Evolutionary conservation across 2,329 filamentous ascomycete species (phyloP).

Genomic region (Pezicula rhizophila): DNA sequence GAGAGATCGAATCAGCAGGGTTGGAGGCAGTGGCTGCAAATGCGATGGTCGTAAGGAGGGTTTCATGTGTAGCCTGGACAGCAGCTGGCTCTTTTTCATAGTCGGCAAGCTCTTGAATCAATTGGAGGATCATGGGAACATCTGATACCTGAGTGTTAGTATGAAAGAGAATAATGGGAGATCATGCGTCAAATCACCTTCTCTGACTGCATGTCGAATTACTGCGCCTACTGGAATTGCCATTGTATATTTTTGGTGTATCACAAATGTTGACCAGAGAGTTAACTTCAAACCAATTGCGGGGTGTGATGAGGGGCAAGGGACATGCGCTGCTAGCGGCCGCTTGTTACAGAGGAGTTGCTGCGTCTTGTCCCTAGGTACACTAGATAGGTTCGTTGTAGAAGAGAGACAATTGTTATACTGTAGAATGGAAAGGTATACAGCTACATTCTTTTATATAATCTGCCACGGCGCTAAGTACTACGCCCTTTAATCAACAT

Average conservation of each 20-base stretch:
- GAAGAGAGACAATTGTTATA: no score
- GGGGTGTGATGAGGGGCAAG: background rate
- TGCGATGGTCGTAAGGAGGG: conserved; percentile 68
- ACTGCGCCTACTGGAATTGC: conserved; percentile 1
- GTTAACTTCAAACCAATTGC: background rate
- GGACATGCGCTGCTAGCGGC: background rate
- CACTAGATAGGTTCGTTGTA: no score
- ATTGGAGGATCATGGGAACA: conserved; percentile 68
- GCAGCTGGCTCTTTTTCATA: conserved; percentile 74
- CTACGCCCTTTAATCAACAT: background rate
- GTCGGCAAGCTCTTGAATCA: conserved; percentile 80
- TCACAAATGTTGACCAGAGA: background rate
- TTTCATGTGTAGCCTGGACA: conserved; percentile 73
- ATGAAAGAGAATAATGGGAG: conserved; percentile 3
- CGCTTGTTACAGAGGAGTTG: no score
- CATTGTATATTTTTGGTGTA: background rate
- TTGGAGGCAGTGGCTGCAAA: conserved; percentile 52
- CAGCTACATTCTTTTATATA: no score
- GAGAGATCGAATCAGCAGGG: conserved; percentile 43
- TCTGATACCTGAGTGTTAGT: conserved; percentile 46
- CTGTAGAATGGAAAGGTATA: no score
- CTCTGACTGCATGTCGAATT: conserved; percentile 51
- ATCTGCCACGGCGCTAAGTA: background rate
- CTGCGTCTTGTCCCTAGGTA: no score
- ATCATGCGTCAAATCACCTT: conserved; percentile 37